A percentile compares a stretch with the other conserved stretches of the same genome.
These are phyloP conservation scores for Pseudocercospora macadamiae DNA, from an alignment of 2,329 filamentous ascomycete species.

Conservation along the genomic window DNA sequence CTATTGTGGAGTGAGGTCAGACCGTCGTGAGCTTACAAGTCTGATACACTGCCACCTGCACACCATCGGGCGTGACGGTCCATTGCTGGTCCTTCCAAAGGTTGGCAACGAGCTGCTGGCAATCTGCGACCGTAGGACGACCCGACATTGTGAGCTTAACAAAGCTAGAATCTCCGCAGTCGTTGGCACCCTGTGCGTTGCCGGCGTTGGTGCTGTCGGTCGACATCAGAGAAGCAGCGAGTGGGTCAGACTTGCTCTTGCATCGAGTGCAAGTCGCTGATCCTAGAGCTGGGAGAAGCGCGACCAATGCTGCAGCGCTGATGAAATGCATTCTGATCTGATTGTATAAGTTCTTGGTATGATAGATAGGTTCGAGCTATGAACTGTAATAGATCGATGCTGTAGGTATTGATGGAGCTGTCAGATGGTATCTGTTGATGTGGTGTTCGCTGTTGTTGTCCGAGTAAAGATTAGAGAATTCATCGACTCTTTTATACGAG, in stretches of 20 bases:
- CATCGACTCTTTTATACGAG: too few species aligned
- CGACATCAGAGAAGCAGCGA: neutral
- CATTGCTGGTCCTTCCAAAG: neutral
- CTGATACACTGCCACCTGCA: neutral
- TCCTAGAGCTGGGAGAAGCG: neutral
- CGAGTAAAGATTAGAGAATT: too few species aligned
- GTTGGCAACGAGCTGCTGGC: constrained; percentile 4
- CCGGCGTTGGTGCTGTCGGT: constrained; percentile 14
- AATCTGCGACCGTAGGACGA: neutral
- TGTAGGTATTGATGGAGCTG: too few species aligned
- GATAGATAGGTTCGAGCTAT: too few species aligned
- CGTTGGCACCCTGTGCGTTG: constrained; percentile 11
- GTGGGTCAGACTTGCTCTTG: neutral
- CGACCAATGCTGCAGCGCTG: neutral
- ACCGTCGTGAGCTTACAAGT: neutral
- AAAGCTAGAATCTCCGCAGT: constrained; percentile 19
- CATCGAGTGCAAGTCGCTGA: neutral
- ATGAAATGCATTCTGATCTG: neutral
- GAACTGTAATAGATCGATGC: too few species aligned
- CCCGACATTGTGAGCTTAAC: constrained; percentile 6
- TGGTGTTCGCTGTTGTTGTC: too few species aligned
- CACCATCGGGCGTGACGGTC: neutral
- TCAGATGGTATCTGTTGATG: too few species aligned
- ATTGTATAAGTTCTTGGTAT: too few species aligned
- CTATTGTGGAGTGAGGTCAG: neutral